These are phyloP conservation scores for Curvularia sp. DNA, from an alignment of 2,329 filamentous ascomycete genomes.

Conservation along the genomic window DNA sequence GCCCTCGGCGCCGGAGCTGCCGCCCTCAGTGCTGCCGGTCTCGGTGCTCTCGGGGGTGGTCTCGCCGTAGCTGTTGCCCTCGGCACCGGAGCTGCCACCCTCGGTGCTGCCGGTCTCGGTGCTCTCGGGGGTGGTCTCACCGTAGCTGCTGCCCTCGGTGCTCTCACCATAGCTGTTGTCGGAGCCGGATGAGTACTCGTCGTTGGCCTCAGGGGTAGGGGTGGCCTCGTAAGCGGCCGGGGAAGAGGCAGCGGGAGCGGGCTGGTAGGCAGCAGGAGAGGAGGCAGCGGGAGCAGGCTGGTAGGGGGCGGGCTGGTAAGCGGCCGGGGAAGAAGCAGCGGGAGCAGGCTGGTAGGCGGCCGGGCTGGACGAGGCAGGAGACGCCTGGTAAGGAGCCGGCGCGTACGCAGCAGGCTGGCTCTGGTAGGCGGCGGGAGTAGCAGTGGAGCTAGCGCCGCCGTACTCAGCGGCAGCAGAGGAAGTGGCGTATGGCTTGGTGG, in stretches of 20 bases:
- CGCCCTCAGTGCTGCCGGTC: too few species aligned
- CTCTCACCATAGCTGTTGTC: too few species aligned
- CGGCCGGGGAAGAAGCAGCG: neutral
- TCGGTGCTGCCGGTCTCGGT: too few species aligned
- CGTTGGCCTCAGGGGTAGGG: too few species aligned
- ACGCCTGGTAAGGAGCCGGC: neutral
- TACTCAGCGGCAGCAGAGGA: conserved; percentile 1
- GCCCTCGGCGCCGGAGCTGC: too few species aligned
- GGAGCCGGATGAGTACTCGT: neutral
- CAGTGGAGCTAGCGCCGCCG: conserved; percentile 2
- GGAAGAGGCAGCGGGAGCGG: neutral
- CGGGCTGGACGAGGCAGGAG: neutral
- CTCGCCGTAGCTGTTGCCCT: neutral
- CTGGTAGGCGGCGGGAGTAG: neutral
- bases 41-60: neutral
- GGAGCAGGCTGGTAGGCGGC: neutral
- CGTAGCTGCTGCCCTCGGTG: too few species aligned
- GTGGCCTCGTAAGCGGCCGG: neutral
- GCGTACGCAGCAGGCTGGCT: neutral
- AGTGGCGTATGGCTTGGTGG: conserved; percentile 2
- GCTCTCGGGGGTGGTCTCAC: neutral
- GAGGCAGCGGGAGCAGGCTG: neutral
- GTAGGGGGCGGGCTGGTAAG: neutral
- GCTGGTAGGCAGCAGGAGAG: neutral
- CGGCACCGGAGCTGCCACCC: neutral